Evolutionary conservation across 306 rosid genomes (phyloP), one percentile per base, ranked within the genome.

Genomic region (Dalbergia oliveri): DNA sequence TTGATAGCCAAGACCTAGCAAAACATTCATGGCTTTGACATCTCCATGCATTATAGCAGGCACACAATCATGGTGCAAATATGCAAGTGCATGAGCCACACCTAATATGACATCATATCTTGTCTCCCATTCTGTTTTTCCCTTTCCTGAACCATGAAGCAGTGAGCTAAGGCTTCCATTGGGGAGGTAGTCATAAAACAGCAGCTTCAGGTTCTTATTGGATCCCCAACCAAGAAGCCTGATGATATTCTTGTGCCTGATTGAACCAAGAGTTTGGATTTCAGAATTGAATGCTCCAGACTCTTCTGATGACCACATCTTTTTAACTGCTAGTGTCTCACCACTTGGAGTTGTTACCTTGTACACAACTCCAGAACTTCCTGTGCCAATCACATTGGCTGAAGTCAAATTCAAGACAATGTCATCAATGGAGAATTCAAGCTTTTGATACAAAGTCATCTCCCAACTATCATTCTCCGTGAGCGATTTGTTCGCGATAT

Each of bases 341-440:
- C 94, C 94, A 19, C 67, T 85, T 9, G 92, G 90, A 76, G 80
- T 85, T 79, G 82, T 72, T 45, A 93, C 93, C 45, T 88, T 87
- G 92, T 93, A 96, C 12, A 96, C 99, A 12, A 93, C 97, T 23
- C 99, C 99, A 8, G 99, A 93, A 85, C 99, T 91, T 81, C 99
- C 99, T 0, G 99, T 90, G 49, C 99, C 99, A 49, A 96, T 85
- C 72, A 93, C 99, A 60, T 93, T 91, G 14, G 97, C 73, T 18
- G 97, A 87, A 18, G 97, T 91, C 47, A 96, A 82, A 77, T 89
- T 90, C 82, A 61, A 43, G 63, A 91, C 89, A 13, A 96, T 81
- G 81, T 93, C 94, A 14, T 91, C 97, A 51, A 93, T 88, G 11
- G 97, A 87, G 84, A 96, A 81, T 1, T 91, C 93, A 6, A 87